Evolutionary conservation across 192 early-diverging fungal genomes (phyloP), one percentile per base, ranked within the genome.

Genomic region (Coemansia sp.): DNA sequence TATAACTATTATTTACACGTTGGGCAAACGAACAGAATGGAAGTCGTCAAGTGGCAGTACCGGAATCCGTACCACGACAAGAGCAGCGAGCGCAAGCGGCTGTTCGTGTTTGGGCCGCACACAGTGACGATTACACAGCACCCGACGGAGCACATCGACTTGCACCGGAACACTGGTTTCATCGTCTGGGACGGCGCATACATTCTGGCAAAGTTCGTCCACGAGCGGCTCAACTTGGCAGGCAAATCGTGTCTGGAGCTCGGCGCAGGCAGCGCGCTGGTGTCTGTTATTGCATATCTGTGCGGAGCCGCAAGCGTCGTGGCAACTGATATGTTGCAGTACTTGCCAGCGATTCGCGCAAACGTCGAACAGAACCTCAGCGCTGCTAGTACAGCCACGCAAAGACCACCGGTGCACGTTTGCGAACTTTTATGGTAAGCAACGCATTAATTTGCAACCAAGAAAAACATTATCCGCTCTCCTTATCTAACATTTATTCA

Each of bases 151-250:
- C 33, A 61, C 8, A 66, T 73, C 40, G 50, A 53, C 23, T 34
- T 66, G 23, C 59, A 62, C 45, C 59, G 57, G 19, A 73, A 73
- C 59, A 73, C 71, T 2, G 71, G 71, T 9, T 66, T 41, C 38
- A 32, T 73, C 32, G 65, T 73, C 15, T 73, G 71, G 71, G 71
- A 73, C 48, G 71, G 71, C 60, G 65, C 63, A 1, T 73, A 73
- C 19, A 32, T 73, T 15, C n/a, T 73, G 36, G 38, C 71, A 45
- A 61, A 46, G 55, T 73, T 66, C 35, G 33, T 73, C 4, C 55
- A 25, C 23, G 54, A 62, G 38, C 59, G 40, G 2, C 38, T 64
- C 5, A 13, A 38, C 11, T 19, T 70, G 25, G 20, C 4, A 11
- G 56, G 46, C 58, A 70, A 71, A 25, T 11, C 48, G 6, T 71